A percentile compares a stretch with the other conserved stretches of the same genome.
Conservation (phyloP, 805 yeast genomes). For the Metschnikowia arizonensis region DNA sequence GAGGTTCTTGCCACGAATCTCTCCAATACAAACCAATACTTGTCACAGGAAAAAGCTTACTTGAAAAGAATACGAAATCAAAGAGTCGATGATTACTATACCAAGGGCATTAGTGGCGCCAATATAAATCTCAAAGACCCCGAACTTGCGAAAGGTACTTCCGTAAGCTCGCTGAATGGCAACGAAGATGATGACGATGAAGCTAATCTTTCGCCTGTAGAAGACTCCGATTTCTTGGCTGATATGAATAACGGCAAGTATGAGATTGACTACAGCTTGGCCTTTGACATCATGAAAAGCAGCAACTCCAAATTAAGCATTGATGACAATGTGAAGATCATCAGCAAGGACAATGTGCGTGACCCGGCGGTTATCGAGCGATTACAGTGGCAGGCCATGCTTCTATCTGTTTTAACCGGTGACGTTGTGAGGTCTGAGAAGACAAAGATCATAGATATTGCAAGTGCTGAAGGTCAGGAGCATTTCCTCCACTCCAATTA, state of each 20-base stretch:
- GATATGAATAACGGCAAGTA: constrained; percentile 42
- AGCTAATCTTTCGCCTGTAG: constrained; percentile 18
- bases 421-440: constrained; percentile 92
- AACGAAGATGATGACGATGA: constrained; percentile 34
- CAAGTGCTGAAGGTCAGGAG: constrained; percentile 40
- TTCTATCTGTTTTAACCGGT: constrained; percentile 85
- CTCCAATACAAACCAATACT: constrained; percentile 36
- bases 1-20: constrained; percentile 16
- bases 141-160: constrained; percentile 3
- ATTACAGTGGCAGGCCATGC: constrained; percentile 94
- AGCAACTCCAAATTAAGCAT: constrained; percentile 20
- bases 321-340: constrained; percentile 34
- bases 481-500: constrained; percentile 49
- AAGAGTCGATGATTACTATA: constrained; percentile 65
- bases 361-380: constrained; percentile 63
- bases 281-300: constrained; percentile 33
- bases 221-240: constrained; percentile 28
- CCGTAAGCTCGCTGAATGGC: not conserved
- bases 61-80: constrained; percentile 59
- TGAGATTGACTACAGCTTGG: constrained; percentile 45
- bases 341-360: constrained; percentile 36
- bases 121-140: constrained; percentile 19
- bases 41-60: constrained; percentile 65
- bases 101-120: constrained; percentile 55
- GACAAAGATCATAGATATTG: constrained; percentile 59